Evolutionary conservation across 1,284 basidiomycete species (phyloP).

Genomic region (Irpex sp.): DNA sequence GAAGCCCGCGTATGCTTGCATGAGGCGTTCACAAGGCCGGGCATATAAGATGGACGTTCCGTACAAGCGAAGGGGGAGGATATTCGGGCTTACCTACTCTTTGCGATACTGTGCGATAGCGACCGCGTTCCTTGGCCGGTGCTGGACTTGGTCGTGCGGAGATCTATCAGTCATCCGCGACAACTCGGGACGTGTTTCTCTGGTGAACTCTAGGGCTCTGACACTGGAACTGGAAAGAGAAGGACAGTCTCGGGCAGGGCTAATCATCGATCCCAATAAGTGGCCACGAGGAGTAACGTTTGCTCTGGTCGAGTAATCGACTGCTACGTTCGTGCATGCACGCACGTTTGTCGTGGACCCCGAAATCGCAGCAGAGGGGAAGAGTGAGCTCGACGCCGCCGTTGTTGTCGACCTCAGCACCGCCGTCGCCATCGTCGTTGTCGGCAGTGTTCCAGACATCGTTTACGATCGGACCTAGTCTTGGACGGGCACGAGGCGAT

Average conservation of each 20-base stretch:
- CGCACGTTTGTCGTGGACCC: conserved; percentile 28
- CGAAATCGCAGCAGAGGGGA: conserved; percentile 10
- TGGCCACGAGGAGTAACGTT: background rate
- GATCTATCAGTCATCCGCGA: background rate
- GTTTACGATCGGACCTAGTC: conserved; percentile 21
- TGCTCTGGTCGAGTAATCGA: background rate
- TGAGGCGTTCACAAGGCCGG: background rate
- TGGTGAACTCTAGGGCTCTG: background rate
- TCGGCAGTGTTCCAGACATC: conserved; percentile 19
- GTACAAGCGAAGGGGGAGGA: conserved; percentile 1
- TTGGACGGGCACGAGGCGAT: background rate
- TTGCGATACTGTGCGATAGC: background rate
- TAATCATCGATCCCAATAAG: background rate
- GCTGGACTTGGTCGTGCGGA: background rate
- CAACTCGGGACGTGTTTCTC: background rate
- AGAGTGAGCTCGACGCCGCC: conserved; percentile 7
- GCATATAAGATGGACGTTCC: conserved; percentile 7
- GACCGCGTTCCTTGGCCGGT: conserved; percentile 2
- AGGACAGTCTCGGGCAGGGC: background rate
- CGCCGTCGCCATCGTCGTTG: conserved; percentile 11
- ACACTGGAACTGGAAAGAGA: background rate
- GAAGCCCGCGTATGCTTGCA: background rate
- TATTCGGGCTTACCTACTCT: conserved; percentile 8
- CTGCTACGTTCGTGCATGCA: conserved; percentile 21
- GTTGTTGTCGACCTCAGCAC: background rate